These are phyloP conservation scores for Xylariales sp. DNA, from an alignment of 2,329 filamentous ascomycete genomes.

Conservation along the genomic window DNA sequence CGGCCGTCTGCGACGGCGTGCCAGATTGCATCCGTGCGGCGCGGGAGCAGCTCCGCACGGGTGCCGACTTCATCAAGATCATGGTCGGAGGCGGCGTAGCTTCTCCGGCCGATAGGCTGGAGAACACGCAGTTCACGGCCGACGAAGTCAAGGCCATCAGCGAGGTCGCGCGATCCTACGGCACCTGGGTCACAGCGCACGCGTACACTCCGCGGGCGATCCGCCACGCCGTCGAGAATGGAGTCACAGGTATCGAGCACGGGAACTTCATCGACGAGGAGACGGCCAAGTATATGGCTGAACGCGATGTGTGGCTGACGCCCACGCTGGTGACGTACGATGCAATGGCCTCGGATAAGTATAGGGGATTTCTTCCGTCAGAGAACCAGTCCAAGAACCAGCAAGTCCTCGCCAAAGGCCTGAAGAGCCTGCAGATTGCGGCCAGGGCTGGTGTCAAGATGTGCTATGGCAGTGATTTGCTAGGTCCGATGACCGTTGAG, in stretches of 20 bases:
- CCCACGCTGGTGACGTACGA: slow-evolving; percentile 46
- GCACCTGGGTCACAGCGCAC: slow-evolving; percentile 53
- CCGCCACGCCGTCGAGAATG: slow-evolving; percentile 49
- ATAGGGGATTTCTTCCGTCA: slow-evolving; percentile 32
- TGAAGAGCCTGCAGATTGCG: background rate
- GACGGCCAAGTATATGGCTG: slow-evolving; percentile 40
- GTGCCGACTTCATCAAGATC: slow-evolving; percentile 59
- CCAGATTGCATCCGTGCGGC: slow-evolving; percentile 47
- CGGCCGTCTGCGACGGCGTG: slow-evolving; percentile 48
- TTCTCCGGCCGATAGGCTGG: slow-evolving; percentile 48
- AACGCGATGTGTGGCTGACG: slow-evolving; percentile 39
- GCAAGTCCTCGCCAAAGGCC: slow-evolving; percentile 1
- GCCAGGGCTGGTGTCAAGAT: slow-evolving; percentile 5
- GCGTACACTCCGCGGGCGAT: slow-evolving; percentile 53
- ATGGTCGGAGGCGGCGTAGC: slow-evolving; percentile 55
- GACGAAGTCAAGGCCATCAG: slow-evolving; percentile 52
- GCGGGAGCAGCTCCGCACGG: slow-evolving; percentile 49
- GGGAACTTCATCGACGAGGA: slow-evolving; percentile 30
- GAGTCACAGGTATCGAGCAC: slow-evolving; percentile 42
- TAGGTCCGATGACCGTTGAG: slow-evolving; percentile 25
- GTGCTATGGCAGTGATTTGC: slow-evolving; percentile 20
- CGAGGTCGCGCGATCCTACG: slow-evolving; percentile 41
- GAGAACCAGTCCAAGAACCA: slow-evolving; percentile 19
- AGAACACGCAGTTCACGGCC: slow-evolving; percentile 50
- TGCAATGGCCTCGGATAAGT: slow-evolving; percentile 36